These are phyloP conservation scores for Madurella mycetomatis DNA, from an alignment of 2,329 filamentous ascomycete species.

Conservation along the genomic window DNA sequence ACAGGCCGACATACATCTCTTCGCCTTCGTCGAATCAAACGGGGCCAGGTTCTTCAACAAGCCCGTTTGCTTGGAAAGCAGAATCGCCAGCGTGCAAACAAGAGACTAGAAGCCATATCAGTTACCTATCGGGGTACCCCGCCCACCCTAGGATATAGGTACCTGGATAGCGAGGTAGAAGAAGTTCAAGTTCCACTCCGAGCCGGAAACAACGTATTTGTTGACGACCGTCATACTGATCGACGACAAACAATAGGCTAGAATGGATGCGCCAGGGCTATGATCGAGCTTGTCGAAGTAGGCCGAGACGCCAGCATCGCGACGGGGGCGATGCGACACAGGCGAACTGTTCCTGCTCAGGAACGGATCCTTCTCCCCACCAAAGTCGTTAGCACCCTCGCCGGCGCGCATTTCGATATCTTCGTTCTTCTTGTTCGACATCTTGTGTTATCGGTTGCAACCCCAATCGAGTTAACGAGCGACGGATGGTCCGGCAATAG, in stretches of 20 bases:
- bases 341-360: conserved; percentile 39
- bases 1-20: conserved; percentile 65
- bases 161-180: conserved; percentile 92
- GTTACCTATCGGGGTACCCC: background rate
- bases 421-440: conserved; percentile 88
- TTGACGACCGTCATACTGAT: conserved; percentile 99
- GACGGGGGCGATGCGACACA: conserved; percentile 31
- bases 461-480: conserved; percentile 17
- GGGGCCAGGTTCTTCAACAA: conserved; percentile 76
- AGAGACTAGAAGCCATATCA: conserved; percentile 58
- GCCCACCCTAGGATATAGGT: conserved; percentile 34
- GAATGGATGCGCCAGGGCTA: conserved; percentile 73
- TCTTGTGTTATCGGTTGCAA: conserved; percentile 37
- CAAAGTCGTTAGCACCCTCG: conserved; percentile 49
- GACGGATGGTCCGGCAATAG: conserved; percentile 1
- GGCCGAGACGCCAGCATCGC: conserved; percentile 31
- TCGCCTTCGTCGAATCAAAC: conserved; percentile 85
- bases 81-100: conserved; percentile 82
- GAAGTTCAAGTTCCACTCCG: conserved; percentile 92
- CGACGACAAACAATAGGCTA: conserved; percentile 91
- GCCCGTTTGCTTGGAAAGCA: conserved; percentile 73
- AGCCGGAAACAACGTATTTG: conserved; percentile 93
- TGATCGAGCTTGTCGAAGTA: conserved; percentile 57
- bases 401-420: conserved; percentile 70
- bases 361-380: conserved; percentile 51